Evolutionary conservation across 2,329 filamentous ascomycete genomes (phyloP), one percentile per base, ranked within the genome.

Genomic region (Dichotomopilus funicola): DNA sequence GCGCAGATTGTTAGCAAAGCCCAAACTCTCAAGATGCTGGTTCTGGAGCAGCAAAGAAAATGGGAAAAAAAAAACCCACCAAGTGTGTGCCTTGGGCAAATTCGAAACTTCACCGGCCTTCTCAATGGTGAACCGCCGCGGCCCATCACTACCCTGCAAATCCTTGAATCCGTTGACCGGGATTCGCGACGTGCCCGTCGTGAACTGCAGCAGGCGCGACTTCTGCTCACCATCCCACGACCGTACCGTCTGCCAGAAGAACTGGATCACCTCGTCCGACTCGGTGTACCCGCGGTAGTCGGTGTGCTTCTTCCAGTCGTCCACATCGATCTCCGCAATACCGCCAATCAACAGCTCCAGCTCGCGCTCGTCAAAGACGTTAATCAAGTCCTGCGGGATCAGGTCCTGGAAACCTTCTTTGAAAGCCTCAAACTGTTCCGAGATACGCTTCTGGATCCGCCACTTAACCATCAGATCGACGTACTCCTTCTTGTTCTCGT

Each of bases 291-390:
- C 94, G 65, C 94, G 88, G 73, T 99, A 99, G 69, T 99, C 94
- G 47, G 94, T 99, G 75, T 99, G 94, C 79, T 99, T 99, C 87
- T 99, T 97, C 94, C 94, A 99, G 73, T 99, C 94, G 58, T 99
- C 94, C 12, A 99, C 92, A 67, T 99, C 94, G 64, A 99, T 99
- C 73, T 99, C 94, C n/a, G 94, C 94, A 65, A 99, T 99, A 80
- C 94, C 94, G 63, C 94, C 94, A 68, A 99, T 97, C 64, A 99
- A 80, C 63, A 99, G 76, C 73, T 99, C 94, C 48, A 99, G 79
- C 73, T 99, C 94, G 66, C 94, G 88, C 78, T 99, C 94, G 68
- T 99, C 94, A 67, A 99, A 99, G 42, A 99, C 94, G 66, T 96
- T 97, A 73, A 99, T 91, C 50, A 99, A 81, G 68, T 99, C 94